Evolutionary conservation across 2,329 filamentous ascomycete genomes (phyloP).

Genomic region (Neonectria neomacrospora): DNA sequence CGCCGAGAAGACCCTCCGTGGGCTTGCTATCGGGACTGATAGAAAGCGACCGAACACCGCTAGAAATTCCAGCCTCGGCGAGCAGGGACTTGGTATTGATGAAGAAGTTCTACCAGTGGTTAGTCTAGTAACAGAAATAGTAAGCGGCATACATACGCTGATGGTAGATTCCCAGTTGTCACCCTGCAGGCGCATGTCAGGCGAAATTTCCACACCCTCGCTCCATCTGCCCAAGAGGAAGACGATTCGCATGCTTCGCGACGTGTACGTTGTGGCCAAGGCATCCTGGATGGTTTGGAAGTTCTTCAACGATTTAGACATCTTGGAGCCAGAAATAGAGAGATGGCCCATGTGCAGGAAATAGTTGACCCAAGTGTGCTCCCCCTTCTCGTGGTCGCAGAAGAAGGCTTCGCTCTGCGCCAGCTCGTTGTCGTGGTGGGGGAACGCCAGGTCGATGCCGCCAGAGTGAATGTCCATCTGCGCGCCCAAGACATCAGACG

Average conservation of each 20-base stretch:
- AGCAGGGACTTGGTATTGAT: constrained; percentile 66
- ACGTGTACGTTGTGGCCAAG: constrained; percentile 75
- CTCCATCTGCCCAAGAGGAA: constrained; percentile 92
- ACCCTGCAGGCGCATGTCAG: constrained; percentile 79
- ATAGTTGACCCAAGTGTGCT: constrained; percentile 90
- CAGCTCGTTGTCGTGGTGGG: constrained; percentile 92
- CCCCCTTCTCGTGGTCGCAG: constrained; percentile 59
- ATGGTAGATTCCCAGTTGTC: constrained; percentile 84
- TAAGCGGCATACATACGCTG: constrained; percentile 59
- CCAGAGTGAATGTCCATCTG: constrained; percentile 94
- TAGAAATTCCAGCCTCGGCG: constrained; percentile 54
- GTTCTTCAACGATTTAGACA: constrained; percentile 96
- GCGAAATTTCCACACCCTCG: constrained; percentile 90
- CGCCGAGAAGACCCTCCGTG: constrained; percentile 50
- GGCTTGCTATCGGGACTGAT: constrained; percentile 48
- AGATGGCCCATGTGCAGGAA: constrained; percentile 96
- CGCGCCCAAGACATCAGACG: constrained; percentile 84
- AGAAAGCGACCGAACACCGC: constrained; percentile 52
- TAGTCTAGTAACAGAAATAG: constrained; percentile 22
- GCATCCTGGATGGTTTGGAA: constrained; percentile 94
- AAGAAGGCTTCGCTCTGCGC: constrained; percentile 93
- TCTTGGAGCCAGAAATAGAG: constrained; percentile 86
- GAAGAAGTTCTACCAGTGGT: constrained; percentile 64
- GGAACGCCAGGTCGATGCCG: constrained; percentile 90
- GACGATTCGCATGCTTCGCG: constrained; percentile 82